A percentile compares a stretch with the other conserved stretches of the same genome.
Evolutionary conservation across 2,329 filamentous ascomycete species (phyloP).

Genomic region (Curvularia verruculosa): DNA sequence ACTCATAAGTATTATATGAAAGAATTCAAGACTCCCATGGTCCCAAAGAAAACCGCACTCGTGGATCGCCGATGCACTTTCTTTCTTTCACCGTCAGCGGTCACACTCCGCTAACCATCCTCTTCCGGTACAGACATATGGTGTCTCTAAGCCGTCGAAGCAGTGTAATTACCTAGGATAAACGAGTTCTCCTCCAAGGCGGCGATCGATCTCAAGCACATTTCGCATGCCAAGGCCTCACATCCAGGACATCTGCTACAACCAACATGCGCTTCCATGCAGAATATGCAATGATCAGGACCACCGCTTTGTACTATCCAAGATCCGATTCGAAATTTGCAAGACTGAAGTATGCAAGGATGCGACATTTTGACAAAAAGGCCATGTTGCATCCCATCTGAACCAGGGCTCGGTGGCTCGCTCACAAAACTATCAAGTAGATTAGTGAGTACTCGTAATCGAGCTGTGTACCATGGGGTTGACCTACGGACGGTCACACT

Average conservation of each 20-base stretch:
- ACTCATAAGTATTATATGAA: neutral
- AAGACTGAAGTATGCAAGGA: conserved; percentile 9
- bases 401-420: neutral
- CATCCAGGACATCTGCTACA: conserved; percentile 18
- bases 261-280: neutral
- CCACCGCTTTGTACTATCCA: conserved; percentile 12
- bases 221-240: conserved; percentile 21
- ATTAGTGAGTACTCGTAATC: neutral
- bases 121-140: neutral
- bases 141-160: conserved; percentile 5
- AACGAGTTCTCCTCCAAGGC: conserved; percentile 5
- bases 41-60: neutral
- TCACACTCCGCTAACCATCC: neutral
- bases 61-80: neutral
- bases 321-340: neutral
- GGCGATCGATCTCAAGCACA: conserved; percentile 9
- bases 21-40: neutral
- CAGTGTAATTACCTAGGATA: neutral
- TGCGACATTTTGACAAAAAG: conserved; percentile 19
- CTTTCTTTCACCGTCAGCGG: too few relatives aligned
- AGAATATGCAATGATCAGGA: conserved; percentile 19
- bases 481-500: conserved; percentile 8
- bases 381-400: conserved; percentile 10
- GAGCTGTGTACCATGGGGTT: too few relatives aligned
- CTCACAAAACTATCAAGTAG: neutral